Evolutionary conservation across 495 filamentous ascomycete genomes (phyloP).

Genomic region (Hypoxylon subgilvum): DNA sequence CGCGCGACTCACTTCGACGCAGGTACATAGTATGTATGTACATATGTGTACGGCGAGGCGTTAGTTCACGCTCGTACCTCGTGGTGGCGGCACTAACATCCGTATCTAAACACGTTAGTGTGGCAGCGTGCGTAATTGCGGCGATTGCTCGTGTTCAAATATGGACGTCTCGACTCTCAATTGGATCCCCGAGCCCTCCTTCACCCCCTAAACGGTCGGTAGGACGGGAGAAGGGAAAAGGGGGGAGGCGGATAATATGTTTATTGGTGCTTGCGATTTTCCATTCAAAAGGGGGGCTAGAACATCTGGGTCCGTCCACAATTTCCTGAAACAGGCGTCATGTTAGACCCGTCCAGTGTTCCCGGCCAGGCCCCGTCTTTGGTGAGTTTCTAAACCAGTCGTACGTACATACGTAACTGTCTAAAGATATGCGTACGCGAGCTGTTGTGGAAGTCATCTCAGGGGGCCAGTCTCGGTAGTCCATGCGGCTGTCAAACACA

Average conservation of each 20-base stretch:
- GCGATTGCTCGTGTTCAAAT: constrained; percentile 33
- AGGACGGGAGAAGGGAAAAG: constrained; percentile 1
- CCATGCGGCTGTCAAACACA: no score
- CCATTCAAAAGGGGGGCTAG: constrained; percentile 16
- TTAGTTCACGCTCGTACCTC: no score
- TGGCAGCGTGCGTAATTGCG: constrained; percentile 18
- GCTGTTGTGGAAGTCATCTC: constrained; percentile 3
- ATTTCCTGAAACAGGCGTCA: constrained; percentile 31
- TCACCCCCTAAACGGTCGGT: no score
- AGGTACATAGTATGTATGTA: no score
- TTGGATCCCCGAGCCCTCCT: constrained; percentile 16
- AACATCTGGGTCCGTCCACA: constrained; percentile 18
- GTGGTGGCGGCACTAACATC: neutral
- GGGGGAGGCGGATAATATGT: constrained; percentile 17
- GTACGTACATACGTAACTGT: constrained; percentile 1
- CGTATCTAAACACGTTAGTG: constrained; percentile 3
- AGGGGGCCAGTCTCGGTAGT: neutral
- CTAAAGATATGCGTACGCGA: neutral
- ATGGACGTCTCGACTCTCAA: neutral
- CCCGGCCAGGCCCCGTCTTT: constrained; percentile 1
- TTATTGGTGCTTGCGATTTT: constrained; percentile 18
- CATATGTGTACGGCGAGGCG: no score
- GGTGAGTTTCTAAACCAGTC: constrained; percentile 19
- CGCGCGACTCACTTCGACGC: no score
- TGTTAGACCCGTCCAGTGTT: constrained; percentile 8